Evolutionary conservation across 176 grass and related monocot species (phyloP).

Genomic region (Lolium rigidum): DNA sequence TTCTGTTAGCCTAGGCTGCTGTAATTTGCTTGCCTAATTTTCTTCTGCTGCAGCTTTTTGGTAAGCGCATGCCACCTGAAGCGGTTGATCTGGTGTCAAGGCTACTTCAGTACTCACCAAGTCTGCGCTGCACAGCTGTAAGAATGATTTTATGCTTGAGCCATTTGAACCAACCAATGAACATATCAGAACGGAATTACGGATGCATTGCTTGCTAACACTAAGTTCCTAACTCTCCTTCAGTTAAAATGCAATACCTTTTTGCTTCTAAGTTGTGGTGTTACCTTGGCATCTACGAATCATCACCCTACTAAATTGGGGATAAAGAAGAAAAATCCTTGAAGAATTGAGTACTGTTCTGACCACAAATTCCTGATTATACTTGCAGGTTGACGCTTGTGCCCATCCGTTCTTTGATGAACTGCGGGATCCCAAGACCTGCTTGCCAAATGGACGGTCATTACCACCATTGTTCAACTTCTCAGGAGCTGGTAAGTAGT

Average conservation of each 20-base stretch:
- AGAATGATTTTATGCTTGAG: conserved; percentile 43
- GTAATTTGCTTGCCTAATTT: conserved; percentile 28
- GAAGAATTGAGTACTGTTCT: conserved; percentile 5
- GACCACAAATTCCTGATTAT: conserved; percentile 25
- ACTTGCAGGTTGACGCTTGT: conserved; percentile 84
- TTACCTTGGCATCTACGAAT: conserved; percentile 1
- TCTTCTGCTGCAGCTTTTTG: conserved; percentile 63
- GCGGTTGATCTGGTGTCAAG: conserved; percentile 94
- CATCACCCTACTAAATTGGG: neutral
- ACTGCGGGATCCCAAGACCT: conserved; percentile 73
- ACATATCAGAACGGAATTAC: neutral
- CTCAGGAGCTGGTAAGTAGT: conserved; percentile 59
- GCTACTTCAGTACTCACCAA: conserved; percentile 91
- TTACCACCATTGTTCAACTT: conserved; percentile 88
- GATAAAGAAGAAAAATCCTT: conserved; percentile 22
- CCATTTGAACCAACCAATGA: neutral
- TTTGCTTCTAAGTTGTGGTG: neutral
- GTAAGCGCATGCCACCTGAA: conserved; percentile 85
- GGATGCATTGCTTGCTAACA: neutral
- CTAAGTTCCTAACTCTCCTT: neutral
- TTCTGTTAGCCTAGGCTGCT: neutral
- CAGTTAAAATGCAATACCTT: neutral
- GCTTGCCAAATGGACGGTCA: conserved; percentile 73
- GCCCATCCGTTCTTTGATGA: conserved; percentile 97
- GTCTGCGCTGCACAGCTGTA: conserved; percentile 93